Base-by-base conservation (phyloP, 169 alveolate genomes). In the Cryptosporidium andersoni region DNA sequence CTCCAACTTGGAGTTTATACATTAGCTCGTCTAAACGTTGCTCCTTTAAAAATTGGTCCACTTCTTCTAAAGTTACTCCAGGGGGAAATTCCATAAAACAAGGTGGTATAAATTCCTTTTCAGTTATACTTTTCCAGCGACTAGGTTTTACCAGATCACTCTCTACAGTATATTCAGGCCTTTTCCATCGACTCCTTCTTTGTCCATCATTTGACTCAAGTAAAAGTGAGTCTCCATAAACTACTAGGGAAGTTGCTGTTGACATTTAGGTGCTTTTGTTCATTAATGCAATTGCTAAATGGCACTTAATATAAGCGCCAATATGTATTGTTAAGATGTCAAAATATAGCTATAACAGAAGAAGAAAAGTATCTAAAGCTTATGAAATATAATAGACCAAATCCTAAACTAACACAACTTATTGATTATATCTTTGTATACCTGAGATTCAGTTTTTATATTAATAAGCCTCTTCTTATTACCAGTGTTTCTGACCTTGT, bases 21-120 rank as follows among this genome's bases (percentile, higher is more conserved):
- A 91, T 90, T 51, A 95, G 91, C 65, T 95, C 97, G 5, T 94
- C 97, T 66, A 92, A 91, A 65, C 97, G 81, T 82, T 95, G 97
- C 66, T 95, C 97, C n/a, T 96, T 60, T 47, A 95, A 81, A 65
- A 95, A 95, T 65, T 94, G 97, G 90, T 94, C 97, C 60, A 93
- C 82, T 60, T 95, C 96, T 4, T 92, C 60, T 0, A 94, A 93
- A 11, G 95, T 92, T 82, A 95, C 67, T 49, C 97, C 97, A 2
- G 94, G 92, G 16, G 97, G 97, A 16, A 94, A 89, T 74, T 95
- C 97, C 9, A 94, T 95, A 81, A 88, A 95, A 2, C 96, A 95
- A 2, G 96, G 97, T 34, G 97, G 97, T 9, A 93, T 63, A 66
- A 67, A 95, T 16, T 95, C 96, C 65, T 91, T 93, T 62, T 92